Percentiles rank a stretch among this genome's conserved stretches.
phyloP scores from a whole-genome alignment of 2,329 filamentous ascomycete genomes.

The Ophiostoma australiae region DNA sequence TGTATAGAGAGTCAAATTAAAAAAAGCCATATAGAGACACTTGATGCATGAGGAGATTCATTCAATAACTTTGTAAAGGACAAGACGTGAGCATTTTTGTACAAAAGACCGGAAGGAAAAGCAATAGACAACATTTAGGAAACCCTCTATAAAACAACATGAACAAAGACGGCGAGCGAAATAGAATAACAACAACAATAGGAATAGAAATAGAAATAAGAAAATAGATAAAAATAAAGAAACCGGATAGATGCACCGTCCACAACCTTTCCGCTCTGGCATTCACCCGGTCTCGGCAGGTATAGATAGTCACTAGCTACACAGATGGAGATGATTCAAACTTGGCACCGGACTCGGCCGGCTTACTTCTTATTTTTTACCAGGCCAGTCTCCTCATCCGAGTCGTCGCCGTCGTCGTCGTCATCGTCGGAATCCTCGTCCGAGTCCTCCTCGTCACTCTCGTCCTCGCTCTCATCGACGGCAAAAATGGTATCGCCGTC shows the following conservation, averaged over 20 bases:
- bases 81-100: conserved; percentile 15
- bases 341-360: too few relatives aligned
- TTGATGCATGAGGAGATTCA: not conserved
- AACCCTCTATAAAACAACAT: conserved; percentile 8
- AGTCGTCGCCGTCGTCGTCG: conserved; percentile 71
- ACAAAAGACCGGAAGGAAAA: not conserved
- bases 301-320: not conserved
- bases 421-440: conserved; percentile 63
- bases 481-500: conserved; percentile 96
- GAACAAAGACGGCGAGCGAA: not conserved
- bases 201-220: not conserved
- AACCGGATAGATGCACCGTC: not conserved
- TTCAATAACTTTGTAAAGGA: not conserved
- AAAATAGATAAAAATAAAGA: not conserved
- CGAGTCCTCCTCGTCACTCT: conserved; percentile 72
- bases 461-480: conserved; percentile 79
- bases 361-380: conserved; percentile 44
- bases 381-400: conserved; percentile 54
- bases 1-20: not conserved
- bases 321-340: not conserved
- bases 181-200: not conserved
- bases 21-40: not conserved
- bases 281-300: not conserved
- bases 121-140: conserved; percentile 9
- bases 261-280: not conserved